These are phyloP conservation scores for Boletus huronensis DNA, from an alignment of 768 basidiomycete species.

Conservation along the genomic window DNA sequence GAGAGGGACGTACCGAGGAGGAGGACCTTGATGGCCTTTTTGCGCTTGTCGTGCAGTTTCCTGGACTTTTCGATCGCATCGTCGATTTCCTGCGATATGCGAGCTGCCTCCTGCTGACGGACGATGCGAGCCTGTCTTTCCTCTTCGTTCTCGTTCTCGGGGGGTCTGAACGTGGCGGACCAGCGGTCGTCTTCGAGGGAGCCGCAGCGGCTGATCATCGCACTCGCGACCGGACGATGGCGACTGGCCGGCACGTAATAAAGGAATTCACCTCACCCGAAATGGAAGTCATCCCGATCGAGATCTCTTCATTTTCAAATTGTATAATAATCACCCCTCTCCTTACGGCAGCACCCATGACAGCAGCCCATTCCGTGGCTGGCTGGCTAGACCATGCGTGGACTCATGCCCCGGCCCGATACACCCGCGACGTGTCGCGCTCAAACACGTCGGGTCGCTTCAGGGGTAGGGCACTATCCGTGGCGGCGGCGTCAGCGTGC, in stretches of 20 bases:
- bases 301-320: too few relatives aligned
- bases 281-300: too few relatives aligned
- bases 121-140: slow-evolving; percentile 12
- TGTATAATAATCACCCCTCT: too few relatives aligned
- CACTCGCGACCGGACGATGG: neutral
- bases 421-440: too few relatives aligned
- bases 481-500: too few relatives aligned
- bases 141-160: slow-evolving; percentile 3
- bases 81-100: slow-evolving; percentile 28
- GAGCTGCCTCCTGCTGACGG: slow-evolving; percentile 21
- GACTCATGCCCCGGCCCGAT: too few relatives aligned
- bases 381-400: too few relatives aligned
- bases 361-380: too few relatives aligned
- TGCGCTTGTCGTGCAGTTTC: slow-evolving; percentile 23
- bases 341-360: too few relatives aligned
- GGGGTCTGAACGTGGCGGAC: slow-evolving; percentile 23
- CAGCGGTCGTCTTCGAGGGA: slow-evolving; percentile 15
- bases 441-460: neutral
- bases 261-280: neutral
- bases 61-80: slow-evolving; percentile 26
- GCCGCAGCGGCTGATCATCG: neutral
- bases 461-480: too few relatives aligned
- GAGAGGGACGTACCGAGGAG: slow-evolving; percentile 19
- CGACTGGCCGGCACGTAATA: neutral
- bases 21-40: slow-evolving; percentile 28